A percentile compares a stretch with the other conserved stretches of the same genome.
Evolutionary conservation across 495 filamentous ascomycete genomes (phyloP).

Genomic region (Neurospora sp.): DNA sequence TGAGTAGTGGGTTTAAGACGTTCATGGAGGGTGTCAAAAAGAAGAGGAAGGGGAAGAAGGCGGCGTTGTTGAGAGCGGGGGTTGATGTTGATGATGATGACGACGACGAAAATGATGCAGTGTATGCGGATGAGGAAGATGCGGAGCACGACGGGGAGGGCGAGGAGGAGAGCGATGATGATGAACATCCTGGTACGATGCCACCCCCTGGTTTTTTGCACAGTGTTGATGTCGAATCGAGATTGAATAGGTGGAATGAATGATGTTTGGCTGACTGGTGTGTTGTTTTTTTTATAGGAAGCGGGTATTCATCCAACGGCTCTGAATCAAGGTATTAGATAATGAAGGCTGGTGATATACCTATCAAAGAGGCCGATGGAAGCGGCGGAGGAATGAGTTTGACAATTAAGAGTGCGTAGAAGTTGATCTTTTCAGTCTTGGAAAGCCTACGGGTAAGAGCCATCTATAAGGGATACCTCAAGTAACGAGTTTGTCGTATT

Average conservation of each 20-base stretch:
- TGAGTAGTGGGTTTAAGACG: conserved; percentile 33
- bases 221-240: neutral
- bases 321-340: neutral
- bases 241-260: neutral
- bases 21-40: conserved; percentile 7
- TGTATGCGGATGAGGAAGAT: conserved; percentile 1
- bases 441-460: neutral
- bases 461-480: neutral
- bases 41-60: conserved; percentile 2
- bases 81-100: conserved; percentile 4
- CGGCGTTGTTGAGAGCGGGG: conserved; percentile 5
- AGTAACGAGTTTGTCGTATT: neutral
- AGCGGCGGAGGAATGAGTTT: neutral
- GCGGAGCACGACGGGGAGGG: neutral
- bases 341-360: neutral
- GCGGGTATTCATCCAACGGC: neutral
- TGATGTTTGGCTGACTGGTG: neutral
- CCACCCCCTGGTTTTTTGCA: neutral
- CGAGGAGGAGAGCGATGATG: neutral
- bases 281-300: neutral
- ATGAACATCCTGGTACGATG: neutral
- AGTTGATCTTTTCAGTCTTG: neutral
- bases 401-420: neutral
- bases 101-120: conserved; percentile 5
- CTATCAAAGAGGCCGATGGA: neutral